A percentile compares a stretch with the other conserved stretches of the same genome.
These are phyloP conservation scores for Tuber calosporum DNA, from an alignment of 495 filamentous ascomycete species.

Conservation along the genomic window DNA sequence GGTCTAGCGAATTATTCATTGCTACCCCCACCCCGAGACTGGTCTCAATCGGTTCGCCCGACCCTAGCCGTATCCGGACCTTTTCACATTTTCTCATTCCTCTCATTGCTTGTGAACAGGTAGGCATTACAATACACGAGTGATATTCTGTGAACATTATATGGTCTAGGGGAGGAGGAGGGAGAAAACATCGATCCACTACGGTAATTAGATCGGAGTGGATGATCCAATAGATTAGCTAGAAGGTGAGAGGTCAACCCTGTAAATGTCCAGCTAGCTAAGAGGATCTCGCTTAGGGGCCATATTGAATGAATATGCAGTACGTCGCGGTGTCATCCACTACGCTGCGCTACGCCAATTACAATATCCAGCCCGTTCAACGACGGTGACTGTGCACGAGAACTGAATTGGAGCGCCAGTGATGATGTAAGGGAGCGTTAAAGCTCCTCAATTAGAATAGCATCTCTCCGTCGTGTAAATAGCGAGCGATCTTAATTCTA, in stretches of 20 bases:
- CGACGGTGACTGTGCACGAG: not conserved
- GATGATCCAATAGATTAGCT: not conserved
- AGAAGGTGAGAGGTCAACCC: not conserved
- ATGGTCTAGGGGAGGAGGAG: not conserved
- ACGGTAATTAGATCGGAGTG: not conserved
- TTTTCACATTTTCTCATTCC: not conserved
- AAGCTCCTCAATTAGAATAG: not conserved
- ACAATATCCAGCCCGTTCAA: not conserved
- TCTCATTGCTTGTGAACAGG: not conserved
- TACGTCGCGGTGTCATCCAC: not conserved
- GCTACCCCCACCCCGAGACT: not conserved
- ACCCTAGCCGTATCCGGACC: not conserved
- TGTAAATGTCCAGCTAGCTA: not conserved
- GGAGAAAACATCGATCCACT: not conserved
- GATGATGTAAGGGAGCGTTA: not conserved
- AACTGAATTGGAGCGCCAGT: not conserved
- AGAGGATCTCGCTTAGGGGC: not conserved
- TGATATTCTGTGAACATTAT: not conserved
- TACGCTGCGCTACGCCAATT: not conserved
- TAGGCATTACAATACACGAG: not conserved
- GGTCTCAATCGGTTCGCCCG: not conserved
- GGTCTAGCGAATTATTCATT: not conserved
- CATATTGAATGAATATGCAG: not conserved
- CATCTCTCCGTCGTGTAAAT: not conserved
- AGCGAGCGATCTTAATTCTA: not conserved